Evolutionary conservation across 2,329 filamentous ascomycete species (phyloP).

Genomic region (Xylariaceae sp.): DNA sequence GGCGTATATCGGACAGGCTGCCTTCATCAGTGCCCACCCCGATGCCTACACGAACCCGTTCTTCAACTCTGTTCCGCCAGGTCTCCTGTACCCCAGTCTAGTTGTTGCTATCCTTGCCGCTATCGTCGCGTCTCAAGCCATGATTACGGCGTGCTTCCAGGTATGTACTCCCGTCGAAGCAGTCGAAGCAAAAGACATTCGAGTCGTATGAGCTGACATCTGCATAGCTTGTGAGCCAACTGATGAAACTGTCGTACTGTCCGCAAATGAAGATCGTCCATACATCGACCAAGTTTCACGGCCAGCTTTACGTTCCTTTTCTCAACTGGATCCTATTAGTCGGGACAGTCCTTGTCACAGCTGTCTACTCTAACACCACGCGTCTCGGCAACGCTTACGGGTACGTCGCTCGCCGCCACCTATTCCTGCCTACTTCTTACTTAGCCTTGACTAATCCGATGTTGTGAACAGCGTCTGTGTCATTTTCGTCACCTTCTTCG

Average conservation of each 20-base stretch:
- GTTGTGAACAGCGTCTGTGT: slow-evolving; percentile 53
- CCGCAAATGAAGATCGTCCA: slow-evolving; percentile 70
- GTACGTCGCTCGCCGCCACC: too few relatives aligned
- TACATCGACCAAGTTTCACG: slow-evolving; percentile 64
- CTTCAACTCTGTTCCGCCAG: slow-evolving; percentile 63
- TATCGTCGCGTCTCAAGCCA: slow-evolving; percentile 71
- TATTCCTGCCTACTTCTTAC: too few relatives aligned
- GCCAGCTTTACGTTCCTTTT: slow-evolving; percentile 70
- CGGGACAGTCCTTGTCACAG: slow-evolving; percentile 68
- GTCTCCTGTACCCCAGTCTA: slow-evolving; percentile 62
- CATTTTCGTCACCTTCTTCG: slow-evolving; percentile 74
- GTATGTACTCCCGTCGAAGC: slow-evolving; percentile 1
- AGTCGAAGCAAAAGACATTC: not conserved
- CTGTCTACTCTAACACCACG: slow-evolving; percentile 61
- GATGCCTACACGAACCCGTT: slow-evolving; percentile 67
- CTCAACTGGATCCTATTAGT: slow-evolving; percentile 75
- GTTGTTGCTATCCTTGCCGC: slow-evolving; percentile 65
- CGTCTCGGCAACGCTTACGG: slow-evolving; percentile 70
- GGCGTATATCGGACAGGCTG: slow-evolving; percentile 68
- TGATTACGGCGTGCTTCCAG: slow-evolving; percentile 69
- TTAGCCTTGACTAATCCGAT: not conserved
- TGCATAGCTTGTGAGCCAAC: slow-evolving; percentile 28
- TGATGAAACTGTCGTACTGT: slow-evolving; percentile 68
- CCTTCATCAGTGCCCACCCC: slow-evolving; percentile 55
- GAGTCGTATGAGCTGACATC: slow-evolving; percentile 7